Percentiles rank a stretch among this genome's conserved stretches.
These are phyloP conservation scores for Globisporangium acanthophoron DNA, from an alignment of 352 stramenopile species.

Conservation along the genomic window DNA sequence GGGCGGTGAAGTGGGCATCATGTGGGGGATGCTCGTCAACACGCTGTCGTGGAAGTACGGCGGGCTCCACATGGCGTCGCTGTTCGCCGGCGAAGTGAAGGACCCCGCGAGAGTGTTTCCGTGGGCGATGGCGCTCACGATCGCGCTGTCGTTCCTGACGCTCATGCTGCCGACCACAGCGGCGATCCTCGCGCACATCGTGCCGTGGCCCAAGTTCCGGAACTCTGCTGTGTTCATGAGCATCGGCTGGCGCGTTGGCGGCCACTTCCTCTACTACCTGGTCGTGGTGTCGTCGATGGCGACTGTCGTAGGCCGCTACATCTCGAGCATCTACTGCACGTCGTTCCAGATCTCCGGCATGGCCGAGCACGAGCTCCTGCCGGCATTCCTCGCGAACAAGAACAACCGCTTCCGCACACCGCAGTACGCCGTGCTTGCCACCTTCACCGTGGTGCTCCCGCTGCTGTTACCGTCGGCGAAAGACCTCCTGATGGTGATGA, in stretches of 20 bases:
- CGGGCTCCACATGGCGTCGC: slow-evolving; percentile 77
- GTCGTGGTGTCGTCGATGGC: background rate
- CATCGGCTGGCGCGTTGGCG: background rate
- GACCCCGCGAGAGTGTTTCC: slow-evolving; percentile 66
- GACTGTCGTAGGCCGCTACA: slow-evolving; percentile 73
- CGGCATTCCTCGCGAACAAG: slow-evolving; percentile 56
- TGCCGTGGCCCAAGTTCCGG: background rate
- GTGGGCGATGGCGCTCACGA: slow-evolving; percentile 57
- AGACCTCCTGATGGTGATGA: slow-evolving; percentile 50
- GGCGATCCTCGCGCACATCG: slow-evolving; percentile 28
- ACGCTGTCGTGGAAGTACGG: slow-evolving; percentile 93
- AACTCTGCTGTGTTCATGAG: background rate
- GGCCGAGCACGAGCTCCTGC: slow-evolving; percentile 57
- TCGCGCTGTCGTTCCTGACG: slow-evolving; percentile 54
- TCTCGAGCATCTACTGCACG: slow-evolving; percentile 78
- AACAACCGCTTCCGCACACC: slow-evolving; percentile 13
- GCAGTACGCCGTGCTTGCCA: slow-evolving; percentile 9
- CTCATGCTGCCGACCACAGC: slow-evolving; percentile 82
- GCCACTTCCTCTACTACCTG: background rate
- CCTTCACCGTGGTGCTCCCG: slow-evolving; percentile 6
- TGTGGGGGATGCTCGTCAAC: slow-evolving; percentile 77
- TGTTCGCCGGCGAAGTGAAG: slow-evolving; percentile 82
- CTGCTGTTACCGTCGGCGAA: slow-evolving; percentile 22
- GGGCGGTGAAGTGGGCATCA: slow-evolving; percentile 15
- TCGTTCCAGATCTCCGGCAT: slow-evolving; percentile 64